Conservation (phyloP, 2,329 filamentous ascomycete species). For the Cordyceps cicadae region DNA sequence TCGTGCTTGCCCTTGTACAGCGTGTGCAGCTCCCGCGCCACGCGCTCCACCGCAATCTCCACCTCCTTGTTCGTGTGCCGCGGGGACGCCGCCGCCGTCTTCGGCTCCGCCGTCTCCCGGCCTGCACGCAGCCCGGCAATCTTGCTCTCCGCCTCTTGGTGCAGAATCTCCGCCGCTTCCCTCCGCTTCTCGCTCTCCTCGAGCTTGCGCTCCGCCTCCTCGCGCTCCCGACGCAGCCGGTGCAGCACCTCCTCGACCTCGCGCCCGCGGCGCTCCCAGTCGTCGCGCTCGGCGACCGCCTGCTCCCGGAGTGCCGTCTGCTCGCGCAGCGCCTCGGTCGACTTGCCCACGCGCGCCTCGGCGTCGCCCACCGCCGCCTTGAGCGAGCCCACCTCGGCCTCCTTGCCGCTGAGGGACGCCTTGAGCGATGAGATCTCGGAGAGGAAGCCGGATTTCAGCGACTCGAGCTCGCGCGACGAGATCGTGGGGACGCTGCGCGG, state of each 20-base stretch:
- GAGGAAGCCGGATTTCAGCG: conserved; percentile 79
- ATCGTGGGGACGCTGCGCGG: conserved; percentile 85
- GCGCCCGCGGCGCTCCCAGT: conserved; percentile 75
- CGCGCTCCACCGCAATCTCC: conserved; percentile 78
- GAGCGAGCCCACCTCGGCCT: conserved; percentile 80
- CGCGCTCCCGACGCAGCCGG: conserved; percentile 74
- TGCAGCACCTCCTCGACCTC: conserved; percentile 79
- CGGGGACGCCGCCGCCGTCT: neutral
- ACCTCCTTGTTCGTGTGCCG: conserved; percentile 49
- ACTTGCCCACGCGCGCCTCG: conserved; percentile 83
- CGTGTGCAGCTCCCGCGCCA: conserved; percentile 85
- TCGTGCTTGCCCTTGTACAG: conserved; percentile 98
- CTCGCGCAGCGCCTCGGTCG: conserved; percentile 74
- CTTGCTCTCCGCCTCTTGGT: conserved; percentile 67
- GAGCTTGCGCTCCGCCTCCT: conserved; percentile 66
- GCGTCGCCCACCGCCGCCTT: conserved; percentile 85
- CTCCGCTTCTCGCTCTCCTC: conserved; percentile 69
- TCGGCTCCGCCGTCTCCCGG: conserved; percentile 32
- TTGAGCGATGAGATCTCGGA: conserved; percentile 93
- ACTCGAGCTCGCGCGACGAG: conserved; percentile 85
- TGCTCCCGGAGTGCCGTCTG: conserved; percentile 63
- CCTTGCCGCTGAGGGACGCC: conserved; percentile 83
- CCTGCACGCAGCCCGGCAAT: conserved; percentile 65
- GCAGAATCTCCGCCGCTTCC: conserved; percentile 66
- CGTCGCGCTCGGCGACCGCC: conserved; percentile 64